These are phyloP conservation scores for Lactarius vividus DNA, from an alignment of 768 basidiomycete genomes.

Conservation along the genomic window DNA sequence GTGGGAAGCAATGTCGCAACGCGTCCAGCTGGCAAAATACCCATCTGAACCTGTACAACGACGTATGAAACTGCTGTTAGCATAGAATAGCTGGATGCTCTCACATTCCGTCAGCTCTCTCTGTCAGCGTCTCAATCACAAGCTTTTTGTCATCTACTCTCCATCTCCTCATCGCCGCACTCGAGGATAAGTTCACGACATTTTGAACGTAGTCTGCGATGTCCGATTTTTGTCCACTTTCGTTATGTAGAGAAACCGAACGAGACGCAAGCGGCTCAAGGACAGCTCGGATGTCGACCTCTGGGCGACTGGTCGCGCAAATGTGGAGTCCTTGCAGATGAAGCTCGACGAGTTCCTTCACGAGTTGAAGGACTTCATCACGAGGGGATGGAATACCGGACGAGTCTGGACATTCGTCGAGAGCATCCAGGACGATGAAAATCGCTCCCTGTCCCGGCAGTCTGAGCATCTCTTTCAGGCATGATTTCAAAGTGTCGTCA, in stretches of 20 bases:
- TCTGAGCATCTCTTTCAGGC: not conserved
- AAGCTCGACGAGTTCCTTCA: not conserved
- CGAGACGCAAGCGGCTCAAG: not conserved
- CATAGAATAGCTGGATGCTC: not conserved
- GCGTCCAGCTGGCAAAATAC: not conserved
- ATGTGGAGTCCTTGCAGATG: not conserved
- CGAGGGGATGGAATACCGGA: not conserved
- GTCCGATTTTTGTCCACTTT: not conserved
- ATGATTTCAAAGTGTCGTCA: not conserved
- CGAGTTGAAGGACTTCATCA: not conserved
- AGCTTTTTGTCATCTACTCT: not conserved
- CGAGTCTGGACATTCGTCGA: not conserved
- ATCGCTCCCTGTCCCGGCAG: not conserved
- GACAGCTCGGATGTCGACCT: not conserved
- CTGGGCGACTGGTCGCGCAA: not conserved
- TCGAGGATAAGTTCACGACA: not conserved
- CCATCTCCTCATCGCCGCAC: not conserved
- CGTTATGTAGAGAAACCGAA: not conserved
- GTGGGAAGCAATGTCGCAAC: not conserved
- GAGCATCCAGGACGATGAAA: not conserved
- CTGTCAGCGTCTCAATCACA: not conserved
- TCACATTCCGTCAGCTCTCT: not conserved
- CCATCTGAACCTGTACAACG: not conserved
- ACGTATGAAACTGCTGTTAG: not conserved
- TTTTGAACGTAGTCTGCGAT: not conserved